Evolutionary conservation across 228 moss, liverwort and hornwort genomes (phyloP).

Genomic region (Sphagnum fallax): DNA sequence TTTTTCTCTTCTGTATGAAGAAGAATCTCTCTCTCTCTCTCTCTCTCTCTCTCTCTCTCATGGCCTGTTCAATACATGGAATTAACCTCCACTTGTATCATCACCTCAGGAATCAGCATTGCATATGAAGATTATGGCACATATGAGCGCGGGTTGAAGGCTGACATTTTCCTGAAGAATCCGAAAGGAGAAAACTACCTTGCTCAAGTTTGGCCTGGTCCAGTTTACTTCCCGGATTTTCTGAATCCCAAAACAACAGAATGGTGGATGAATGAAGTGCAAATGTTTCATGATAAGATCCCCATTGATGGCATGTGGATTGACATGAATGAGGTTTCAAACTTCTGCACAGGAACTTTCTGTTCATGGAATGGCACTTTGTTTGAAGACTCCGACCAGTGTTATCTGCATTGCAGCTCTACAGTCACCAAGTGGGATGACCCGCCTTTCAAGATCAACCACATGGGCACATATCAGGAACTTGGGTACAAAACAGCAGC

Average conservation of each 20-base stretch:
- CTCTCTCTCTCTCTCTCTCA: not conserved
- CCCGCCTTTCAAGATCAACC: slow-evolving; percentile 36
- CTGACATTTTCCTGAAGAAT: slow-evolving; percentile 38
- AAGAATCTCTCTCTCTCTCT: not conserved
- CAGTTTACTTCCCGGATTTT: slow-evolving; percentile 58
- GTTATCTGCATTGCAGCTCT: slow-evolving; percentile 34
- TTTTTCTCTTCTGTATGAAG: not conserved
- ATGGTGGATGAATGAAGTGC: slow-evolving; percentile 53
- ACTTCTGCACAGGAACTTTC: slow-evolving; percentile 43
- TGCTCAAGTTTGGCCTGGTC: slow-evolving; percentile 62
- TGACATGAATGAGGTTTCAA: slow-evolving; percentile 61
- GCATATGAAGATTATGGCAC: slow-evolving; percentile 35
- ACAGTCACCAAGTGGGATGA: slow-evolving; percentile 15
- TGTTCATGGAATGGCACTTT: slow-evolving; percentile 46
- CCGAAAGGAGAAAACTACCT: slow-evolving; percentile 30
- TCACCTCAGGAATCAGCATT: slow-evolving; percentile 28
- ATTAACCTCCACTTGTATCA: not conserved
- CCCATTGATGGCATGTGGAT: slow-evolving; percentile 63
- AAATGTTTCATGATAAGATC: slow-evolving; percentile 31
- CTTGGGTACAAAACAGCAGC: slow-evolving; percentile 35
- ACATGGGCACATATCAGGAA: slow-evolving; percentile 13
- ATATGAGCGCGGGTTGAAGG: slow-evolving; percentile 36
- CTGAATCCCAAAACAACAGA: slow-evolving; percentile 26
- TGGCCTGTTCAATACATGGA: not conserved
- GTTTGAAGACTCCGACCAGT: slow-evolving; percentile 17